Percentiles rank a stretch among this genome's conserved stretches.
Evolutionary conservation across 78 protist genomes (phyloP).

Genomic region (Chrysochromulina parva): DNA sequence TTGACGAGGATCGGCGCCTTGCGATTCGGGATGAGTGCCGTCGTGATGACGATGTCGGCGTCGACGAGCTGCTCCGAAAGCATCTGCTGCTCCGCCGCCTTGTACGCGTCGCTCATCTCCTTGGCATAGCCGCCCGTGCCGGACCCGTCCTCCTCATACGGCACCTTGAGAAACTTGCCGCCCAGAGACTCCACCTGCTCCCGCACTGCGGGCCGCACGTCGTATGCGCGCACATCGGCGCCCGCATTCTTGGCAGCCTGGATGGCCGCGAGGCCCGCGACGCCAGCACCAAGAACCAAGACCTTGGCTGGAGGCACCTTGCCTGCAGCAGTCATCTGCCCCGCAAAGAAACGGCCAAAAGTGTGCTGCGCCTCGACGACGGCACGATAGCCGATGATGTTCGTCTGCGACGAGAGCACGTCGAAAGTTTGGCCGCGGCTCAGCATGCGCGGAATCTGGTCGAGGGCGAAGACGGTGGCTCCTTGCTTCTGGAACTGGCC

Average conservation of each 20-base stretch:
- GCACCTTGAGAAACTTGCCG: constrained; percentile 88
- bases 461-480: constrained; percentile 83
- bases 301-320: constrained; percentile 90
- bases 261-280: constrained; percentile 97
- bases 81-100: constrained; percentile 89
- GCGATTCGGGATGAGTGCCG: constrained; percentile 94
- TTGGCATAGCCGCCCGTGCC: constrained; percentile 94
- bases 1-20: constrained; percentile 84
- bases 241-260: constrained; percentile 75
- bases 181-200: constrained; percentile 96
- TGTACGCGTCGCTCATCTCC: constrained; percentile 85
- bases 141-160: neutral
- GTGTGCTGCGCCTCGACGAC: constrained; percentile 87
- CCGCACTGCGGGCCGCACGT: constrained; percentile 88
- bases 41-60: constrained; percentile 96
- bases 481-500: neutral
- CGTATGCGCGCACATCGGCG: constrained; percentile 96
- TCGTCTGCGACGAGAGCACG: constrained; percentile 92
- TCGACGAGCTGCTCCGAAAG: constrained; percentile 71
- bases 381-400: constrained; percentile 95
- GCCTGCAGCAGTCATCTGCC: constrained; percentile 97
- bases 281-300: constrained; percentile 94
- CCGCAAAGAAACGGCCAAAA: constrained; percentile 86
- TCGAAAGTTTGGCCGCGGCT: constrained; percentile 90
- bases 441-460: constrained; percentile 83